Base-by-base conservation (phyloP, 805 yeast genomes). In the Starmerella sp. region DNA sequence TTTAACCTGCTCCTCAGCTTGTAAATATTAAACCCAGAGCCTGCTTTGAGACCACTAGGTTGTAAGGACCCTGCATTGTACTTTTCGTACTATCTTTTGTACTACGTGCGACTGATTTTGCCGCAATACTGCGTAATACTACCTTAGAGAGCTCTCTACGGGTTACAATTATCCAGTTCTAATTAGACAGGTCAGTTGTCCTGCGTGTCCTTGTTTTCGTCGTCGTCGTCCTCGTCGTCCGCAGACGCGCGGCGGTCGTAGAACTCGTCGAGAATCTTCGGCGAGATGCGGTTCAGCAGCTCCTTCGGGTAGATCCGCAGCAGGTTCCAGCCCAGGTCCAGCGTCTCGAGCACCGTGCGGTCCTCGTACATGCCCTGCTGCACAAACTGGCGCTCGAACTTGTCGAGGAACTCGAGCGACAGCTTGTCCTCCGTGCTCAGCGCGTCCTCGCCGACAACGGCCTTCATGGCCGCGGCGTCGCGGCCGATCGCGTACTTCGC, bases 381-480 rank as follows among this genome's bases (percentile, higher is more conserved):
- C 66, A 93, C 88, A 67, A 95, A 95, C 53, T 91, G 85, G 78
- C 86, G 88, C 74, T 93, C 99, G 66, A 93, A 93, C 76, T 93
- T 93, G 71, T 95, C 98, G 75, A 93, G 82, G 71, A 93, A 93
- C 76, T 93, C 99, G 69, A 93, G 79, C 3, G 98, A 93, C 62
- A 93, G 79, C 75, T 95, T 95, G 75, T 93, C 99, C 73, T 93
- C 99, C 61, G 87, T 87, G 36, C 97, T 89, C 67, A 93, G 78
- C 37, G 99, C 98, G 74, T 93, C 99, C 74, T 93, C 99, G 81
- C 99, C 99, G 65, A 93, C 99, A 63, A 93, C 99, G 13, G 98
- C 96, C 76, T 93, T 93, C 99, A 93, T 93, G 65, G 98, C 97
- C 51, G 98, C 98, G 31, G 99, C 99, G 74, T 93, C 99, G 75